A percentile compares a stretch with the other conserved stretches of the same genome.
phyloP scores from a whole-genome alignment of 2,329 filamentous ascomycete genomes.

The Penicillium crustosum region DNA sequence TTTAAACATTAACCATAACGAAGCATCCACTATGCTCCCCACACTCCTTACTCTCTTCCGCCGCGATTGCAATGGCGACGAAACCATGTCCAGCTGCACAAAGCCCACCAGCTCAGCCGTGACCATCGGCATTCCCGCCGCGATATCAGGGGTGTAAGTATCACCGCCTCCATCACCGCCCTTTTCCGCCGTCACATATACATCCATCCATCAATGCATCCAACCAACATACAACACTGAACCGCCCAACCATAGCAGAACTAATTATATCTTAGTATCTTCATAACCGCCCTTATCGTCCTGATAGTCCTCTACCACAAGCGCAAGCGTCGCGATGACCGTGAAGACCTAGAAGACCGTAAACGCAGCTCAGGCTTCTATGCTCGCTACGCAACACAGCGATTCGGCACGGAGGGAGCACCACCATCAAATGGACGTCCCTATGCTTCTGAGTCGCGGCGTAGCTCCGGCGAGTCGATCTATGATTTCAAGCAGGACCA shows the following conservation, averaged over 20 bases:
- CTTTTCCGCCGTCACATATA: background rate
- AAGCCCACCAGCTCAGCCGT: slow-evolving; percentile 11
- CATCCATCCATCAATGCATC: background rate
- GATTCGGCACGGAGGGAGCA: background rate
- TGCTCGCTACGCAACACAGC: slow-evolving; percentile 1
- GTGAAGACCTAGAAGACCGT: slow-evolving; percentile 7
- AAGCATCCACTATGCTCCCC: background rate
- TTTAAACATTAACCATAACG: background rate
- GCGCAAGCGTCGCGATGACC: background rate
- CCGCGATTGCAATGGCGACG: slow-evolving; percentile 8
- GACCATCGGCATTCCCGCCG: slow-evolving; percentile 9
- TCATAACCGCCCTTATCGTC: background rate
- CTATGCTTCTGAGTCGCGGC: background rate
- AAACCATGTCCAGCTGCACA: slow-evolving; percentile 8
- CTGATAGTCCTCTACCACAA: slow-evolving; percentile 6
- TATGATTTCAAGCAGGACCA: slow-evolving; percentile 12
- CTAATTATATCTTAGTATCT: background rate
- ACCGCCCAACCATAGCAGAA: background rate
- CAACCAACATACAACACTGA: background rate
- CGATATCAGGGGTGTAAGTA: slow-evolving; percentile 7
- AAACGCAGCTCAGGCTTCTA: slow-evolving; percentile 2
- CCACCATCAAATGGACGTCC: background rate
- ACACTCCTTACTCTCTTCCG: slow-evolving; percentile 8
- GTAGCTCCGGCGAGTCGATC: slow-evolving; percentile 1
- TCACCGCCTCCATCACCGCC: background rate